Base-by-base conservation (phyloP, 2,329 filamentous ascomycete genomes). In the Aureobasidium vineae region DNA sequence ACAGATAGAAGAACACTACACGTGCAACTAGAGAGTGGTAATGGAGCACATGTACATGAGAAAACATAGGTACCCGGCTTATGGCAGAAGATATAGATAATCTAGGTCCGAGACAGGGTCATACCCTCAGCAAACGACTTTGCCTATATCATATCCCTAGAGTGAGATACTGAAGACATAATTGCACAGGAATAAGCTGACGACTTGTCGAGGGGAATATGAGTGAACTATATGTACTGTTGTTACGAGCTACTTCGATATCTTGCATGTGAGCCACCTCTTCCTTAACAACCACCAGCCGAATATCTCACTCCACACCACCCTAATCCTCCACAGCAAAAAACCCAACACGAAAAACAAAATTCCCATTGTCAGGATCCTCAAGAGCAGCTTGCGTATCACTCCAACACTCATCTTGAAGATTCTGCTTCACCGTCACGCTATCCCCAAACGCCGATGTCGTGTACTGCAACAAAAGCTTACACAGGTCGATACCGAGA, bases 291-390 rank as follows among this genome's bases (percentile, higher is more conserved):
- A 49, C 31, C 49, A n/a, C 16, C 45, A 49, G 7, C 45, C 23
- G 23, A 28, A 23, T 16, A 19, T 49, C 15, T 19, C 15, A 26
- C 5, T 50, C 8, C 23, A 36, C 47, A 33, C 16, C 26, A 52
- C 28, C 15, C 49, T 52, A n/a, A 10, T 52, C 26, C 16, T 43
- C 33, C 13, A 57, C 36, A 26, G 53, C 53, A 28, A 57, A 57
- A 33, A 57, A 57, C 6, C 53, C 53, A 31, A 57, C 53, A 7
- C 53, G 33, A n/a, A 57, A 57, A 6, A 57, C 36, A 5, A 57
- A 57, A 2, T 31, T 31, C 7, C 23, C 23, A 13, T 57, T 57
- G 11, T 7, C 53, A 2, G 53, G 36, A 31, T 57, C 36, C 16
- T 15, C 3, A 28, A 57, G 53, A 41, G 53, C 53, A 31, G 36